Percentiles rank a stretch among this genome's conserved stretches.
Conservation (phyloP, 1,284 basidiomycete genomes). For the Pisolithus thermaeus region DNA sequence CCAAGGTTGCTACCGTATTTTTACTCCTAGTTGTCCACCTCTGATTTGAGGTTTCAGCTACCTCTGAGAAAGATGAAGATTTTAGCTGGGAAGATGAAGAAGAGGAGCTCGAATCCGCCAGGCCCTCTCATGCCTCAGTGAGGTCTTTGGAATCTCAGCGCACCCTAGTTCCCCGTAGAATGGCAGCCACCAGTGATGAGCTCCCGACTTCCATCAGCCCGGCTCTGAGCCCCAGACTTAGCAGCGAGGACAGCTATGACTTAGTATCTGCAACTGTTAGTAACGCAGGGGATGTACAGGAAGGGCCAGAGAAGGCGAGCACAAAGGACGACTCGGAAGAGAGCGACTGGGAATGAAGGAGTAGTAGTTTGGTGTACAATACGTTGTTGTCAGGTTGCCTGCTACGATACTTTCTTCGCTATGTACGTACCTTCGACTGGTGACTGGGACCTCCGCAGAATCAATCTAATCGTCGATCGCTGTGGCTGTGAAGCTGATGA, state of each 20-base stretch:
- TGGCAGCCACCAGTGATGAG: slow-evolving; percentile 12
- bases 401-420: no score
- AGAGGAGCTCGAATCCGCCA: slow-evolving; percentile 37
- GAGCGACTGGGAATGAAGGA: slow-evolving; percentile 64
- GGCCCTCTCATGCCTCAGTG: slow-evolving; percentile 8
- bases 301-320: slow-evolving; percentile 19
- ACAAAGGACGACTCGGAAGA: slow-evolving; percentile 34
- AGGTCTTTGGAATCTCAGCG: slow-evolving; percentile 18
- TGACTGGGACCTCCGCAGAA: no score
- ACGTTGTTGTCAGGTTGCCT: no score
- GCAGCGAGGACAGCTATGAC: slow-evolving; percentile 71
- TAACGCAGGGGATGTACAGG: slow-evolving; percentile 24
- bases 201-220: slow-evolving; percentile 32
- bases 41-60: slow-evolving; percentile 32
- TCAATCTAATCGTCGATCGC: no score
- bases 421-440: no score
- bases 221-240: slow-evolving; percentile 47
- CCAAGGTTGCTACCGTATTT: slow-evolving; percentile 46
- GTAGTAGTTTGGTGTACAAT: neutral
- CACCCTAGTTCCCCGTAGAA: slow-evolving; percentile 28
- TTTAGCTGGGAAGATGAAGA: slow-evolving; percentile 82
- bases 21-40: slow-evolving; percentile 1
- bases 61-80: slow-evolving; percentile 62
- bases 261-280: slow-evolving; percentile 52
- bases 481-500: no score